A percentile compares a stretch with the other conserved stretches of the same genome.
These are phyloP conservation scores for Stropharia rugosoannulata DNA, from an alignment of 768 basidiomycete species.

Conservation along the genomic window DNA sequence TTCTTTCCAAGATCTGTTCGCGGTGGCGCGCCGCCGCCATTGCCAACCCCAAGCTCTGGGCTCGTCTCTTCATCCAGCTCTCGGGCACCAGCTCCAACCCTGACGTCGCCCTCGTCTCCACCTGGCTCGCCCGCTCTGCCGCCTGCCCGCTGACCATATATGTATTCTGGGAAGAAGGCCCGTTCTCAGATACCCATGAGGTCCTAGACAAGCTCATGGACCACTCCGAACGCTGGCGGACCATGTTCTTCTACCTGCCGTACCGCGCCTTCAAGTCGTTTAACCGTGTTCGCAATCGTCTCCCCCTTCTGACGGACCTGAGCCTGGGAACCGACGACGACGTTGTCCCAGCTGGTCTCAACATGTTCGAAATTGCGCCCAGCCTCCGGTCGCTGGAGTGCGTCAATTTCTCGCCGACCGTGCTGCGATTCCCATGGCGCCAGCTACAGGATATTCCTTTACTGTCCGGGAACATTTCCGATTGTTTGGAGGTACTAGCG, in stretches of 20 bases:
- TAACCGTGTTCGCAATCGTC: slow-evolving; percentile 21
- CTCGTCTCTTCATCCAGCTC: slow-evolving; percentile 34
- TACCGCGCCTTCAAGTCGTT: slow-evolving; percentile 29
- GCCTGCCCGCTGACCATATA: slow-evolving; percentile 31
- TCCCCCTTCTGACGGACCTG: slow-evolving; percentile 30
- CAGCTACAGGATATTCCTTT: slow-evolving; percentile 31
- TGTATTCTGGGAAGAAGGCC: slow-evolving; percentile 32
- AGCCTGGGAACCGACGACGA: slow-evolving; percentile 34
- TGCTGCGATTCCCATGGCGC: slow-evolving; percentile 33
- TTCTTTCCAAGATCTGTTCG: slow-evolving; percentile 37
- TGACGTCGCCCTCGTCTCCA: slow-evolving; percentile 24
- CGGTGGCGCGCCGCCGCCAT: slow-evolving; percentile 40
- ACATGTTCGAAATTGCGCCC: slow-evolving; percentile 31
- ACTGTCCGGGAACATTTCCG: slow-evolving; percentile 29
- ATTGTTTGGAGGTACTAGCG: slow-evolving; percentile 29
- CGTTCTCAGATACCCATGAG: slow-evolving; percentile 25
- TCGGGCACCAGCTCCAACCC: slow-evolving; percentile 15
- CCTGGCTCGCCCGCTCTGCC: slow-evolving; percentile 33
- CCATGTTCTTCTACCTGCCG: slow-evolving; percentile 34
- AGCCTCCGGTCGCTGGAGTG: slow-evolving; percentile 30
- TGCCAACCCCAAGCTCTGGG: slow-evolving; percentile 38
- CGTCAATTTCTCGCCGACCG: slow-evolving; percentile 31
- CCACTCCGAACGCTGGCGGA: slow-evolving; percentile 31
- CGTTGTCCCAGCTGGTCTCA: slow-evolving; percentile 13
- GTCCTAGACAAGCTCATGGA: slow-evolving; percentile 29